Evolutionary conservation across 331 rosid genomes (phyloP).

Genomic region (Acacia concinna): DNA sequence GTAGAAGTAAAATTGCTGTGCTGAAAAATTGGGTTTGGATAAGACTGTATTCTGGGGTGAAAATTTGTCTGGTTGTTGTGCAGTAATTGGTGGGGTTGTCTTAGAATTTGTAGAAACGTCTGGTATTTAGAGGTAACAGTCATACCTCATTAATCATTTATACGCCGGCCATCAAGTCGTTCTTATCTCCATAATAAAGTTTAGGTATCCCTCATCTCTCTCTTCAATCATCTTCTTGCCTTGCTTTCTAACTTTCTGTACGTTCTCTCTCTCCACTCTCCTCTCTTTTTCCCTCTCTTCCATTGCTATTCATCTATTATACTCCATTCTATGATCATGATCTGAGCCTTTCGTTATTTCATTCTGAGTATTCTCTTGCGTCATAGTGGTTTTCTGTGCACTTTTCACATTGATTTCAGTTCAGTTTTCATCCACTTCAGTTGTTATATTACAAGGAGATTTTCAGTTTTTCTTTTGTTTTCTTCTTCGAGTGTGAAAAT

Average conservation of each 20-base stretch:
- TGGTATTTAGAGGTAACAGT: constrained; percentile 25
- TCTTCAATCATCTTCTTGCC: constrained; percentile 7
- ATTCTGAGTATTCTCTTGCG: constrained; percentile 34
- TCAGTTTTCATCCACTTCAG: background rate
- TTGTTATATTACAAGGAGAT: constrained; percentile 18
- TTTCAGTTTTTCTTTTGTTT: background rate
- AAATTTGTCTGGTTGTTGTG: background rate
- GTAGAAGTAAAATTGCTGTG: background rate
- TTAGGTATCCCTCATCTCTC: constrained; percentile 25
- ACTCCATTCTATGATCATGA: background rate
- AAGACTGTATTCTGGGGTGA: background rate
- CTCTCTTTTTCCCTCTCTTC: background rate
- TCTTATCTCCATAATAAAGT: constrained; percentile 19
- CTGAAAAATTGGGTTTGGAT: background rate
- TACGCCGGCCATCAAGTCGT: background rate
- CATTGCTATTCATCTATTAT: constrained; percentile 24
- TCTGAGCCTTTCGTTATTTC: constrained; percentile 31
- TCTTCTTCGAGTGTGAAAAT: background rate
- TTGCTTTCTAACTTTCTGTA: constrained; percentile 17
- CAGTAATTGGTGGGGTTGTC: constrained; percentile 26
- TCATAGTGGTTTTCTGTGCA: constrained; percentile 24
- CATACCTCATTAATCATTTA: background rate
- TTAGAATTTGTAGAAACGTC: constrained; percentile 15
- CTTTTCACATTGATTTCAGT: background rate
- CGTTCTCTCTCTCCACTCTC: background rate